Evolutionary conservation across 2,329 filamentous ascomycete species (phyloP).

Genomic region (Coniochaeta sp.): DNA sequence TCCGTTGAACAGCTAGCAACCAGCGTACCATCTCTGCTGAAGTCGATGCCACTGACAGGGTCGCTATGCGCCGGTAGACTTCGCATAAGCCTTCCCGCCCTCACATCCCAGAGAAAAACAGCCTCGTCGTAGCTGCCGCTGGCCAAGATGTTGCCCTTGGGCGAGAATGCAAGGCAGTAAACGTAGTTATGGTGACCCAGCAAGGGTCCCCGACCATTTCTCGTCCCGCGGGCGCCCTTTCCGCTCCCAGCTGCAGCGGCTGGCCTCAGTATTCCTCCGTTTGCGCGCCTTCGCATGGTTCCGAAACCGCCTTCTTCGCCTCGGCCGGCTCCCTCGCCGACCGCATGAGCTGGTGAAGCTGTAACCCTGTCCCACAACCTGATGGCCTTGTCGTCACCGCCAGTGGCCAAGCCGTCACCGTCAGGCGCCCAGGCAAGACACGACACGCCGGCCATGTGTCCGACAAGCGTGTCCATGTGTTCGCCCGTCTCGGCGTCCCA

Average conservation of each 20-base stretch:
- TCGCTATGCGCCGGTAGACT: constrained; percentile 91
- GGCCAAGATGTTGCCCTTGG: constrained; percentile 94
- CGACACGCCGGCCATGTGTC: constrained; percentile 87
- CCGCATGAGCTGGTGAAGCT: constrained; percentile 29
- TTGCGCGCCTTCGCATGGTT: constrained; percentile 1
- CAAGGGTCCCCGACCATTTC: constrained; percentile 47
- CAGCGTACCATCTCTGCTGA: constrained; percentile 84
- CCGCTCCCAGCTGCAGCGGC: constrained; percentile 9
- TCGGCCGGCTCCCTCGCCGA: constrained; percentile 13
- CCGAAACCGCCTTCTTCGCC: constrained; percentile 7
- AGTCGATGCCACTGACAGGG: constrained; percentile 88
- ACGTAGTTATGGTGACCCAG: constrained; percentile 94
- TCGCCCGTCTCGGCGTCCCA: constrained; percentile 76
- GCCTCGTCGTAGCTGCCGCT: constrained; percentile 96
- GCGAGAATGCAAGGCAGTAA: constrained; percentile 90
- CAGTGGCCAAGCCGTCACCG: constrained; percentile 78
- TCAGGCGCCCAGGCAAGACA: constrained; percentile 94
- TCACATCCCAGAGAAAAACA: constrained; percentile 93
- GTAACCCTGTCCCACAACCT: constrained; percentile 78
- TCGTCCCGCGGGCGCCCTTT: constrained; percentile 12
- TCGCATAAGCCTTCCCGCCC: constrained; percentile 80
- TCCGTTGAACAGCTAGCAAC: constrained; percentile 89
- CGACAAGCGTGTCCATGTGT: constrained; percentile 82
- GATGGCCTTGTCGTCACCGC: constrained; percentile 94
- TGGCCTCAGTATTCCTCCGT: constrained; percentile 7